Conservation (phyloP, 2,329 filamentous ascomycete genomes). For the Tolypocladium paradoxum region DNA sequence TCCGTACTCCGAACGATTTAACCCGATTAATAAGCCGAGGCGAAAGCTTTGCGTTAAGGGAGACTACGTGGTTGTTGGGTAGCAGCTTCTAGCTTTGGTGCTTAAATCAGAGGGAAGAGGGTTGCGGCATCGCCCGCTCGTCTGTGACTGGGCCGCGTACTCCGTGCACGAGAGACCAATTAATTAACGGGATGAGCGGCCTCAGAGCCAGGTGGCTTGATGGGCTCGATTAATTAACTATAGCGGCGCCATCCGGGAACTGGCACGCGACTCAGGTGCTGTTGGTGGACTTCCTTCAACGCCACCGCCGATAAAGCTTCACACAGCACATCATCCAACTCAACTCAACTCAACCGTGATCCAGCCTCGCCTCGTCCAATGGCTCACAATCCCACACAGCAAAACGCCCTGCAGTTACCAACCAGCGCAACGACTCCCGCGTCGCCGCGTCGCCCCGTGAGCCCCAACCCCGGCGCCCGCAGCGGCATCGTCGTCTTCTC, state of each 20-base stretch:
- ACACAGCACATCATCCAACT: too few relatives aligned
- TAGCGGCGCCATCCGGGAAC: neutral
- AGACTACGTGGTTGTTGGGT: too few relatives aligned
- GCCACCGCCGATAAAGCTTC: neutral
- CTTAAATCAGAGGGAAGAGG: too few relatives aligned
- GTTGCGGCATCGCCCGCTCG: too few relatives aligned
- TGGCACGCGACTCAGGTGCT: neutral
- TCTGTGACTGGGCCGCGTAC: too few relatives aligned
- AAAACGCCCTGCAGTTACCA: neutral
- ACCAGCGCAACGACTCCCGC: neutral
- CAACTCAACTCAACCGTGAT: neutral
- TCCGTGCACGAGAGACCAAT: too few relatives aligned
- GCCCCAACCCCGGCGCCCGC: conserved; percentile 8
- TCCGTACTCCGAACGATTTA: too few relatives aligned
- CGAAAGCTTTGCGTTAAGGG: too few relatives aligned
- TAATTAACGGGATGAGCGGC: neutral
- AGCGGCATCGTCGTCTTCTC: conserved; percentile 69
- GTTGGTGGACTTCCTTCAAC: neutral
- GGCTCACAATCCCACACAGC: neutral
- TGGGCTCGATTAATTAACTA: neutral
- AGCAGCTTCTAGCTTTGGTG: too few relatives aligned
- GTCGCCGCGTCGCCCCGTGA: conserved; percentile 6
- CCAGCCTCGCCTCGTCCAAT: neutral
- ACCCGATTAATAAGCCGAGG: too few relatives aligned
- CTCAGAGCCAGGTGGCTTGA: neutral